phyloP scores from a whole-genome alignment of 225 moss, liverwort and hornwort species.

The Sphagnum contortum region DNA sequence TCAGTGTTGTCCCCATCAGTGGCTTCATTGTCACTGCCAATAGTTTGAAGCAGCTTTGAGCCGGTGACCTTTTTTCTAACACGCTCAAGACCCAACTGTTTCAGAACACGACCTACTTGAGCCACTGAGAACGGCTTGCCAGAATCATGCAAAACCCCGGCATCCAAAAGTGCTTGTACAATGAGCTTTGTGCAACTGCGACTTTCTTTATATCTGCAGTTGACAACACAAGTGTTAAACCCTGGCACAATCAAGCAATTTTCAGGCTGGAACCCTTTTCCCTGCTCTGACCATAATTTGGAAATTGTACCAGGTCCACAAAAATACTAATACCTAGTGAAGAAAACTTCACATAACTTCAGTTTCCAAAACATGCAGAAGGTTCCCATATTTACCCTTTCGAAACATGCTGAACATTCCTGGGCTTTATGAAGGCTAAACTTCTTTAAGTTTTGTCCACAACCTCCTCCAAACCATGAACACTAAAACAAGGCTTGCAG shows the following conservation, averaged over 20 bases:
- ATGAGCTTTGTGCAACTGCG: conserved; percentile 39
- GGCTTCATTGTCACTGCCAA: conserved; percentile 17
- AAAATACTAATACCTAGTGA: no score
- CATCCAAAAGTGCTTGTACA: conserved; percentile 29
- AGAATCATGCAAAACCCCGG: conserved; percentile 40
- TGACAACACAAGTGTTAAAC: no score
- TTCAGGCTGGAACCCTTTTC: no score
- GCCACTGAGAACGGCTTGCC: conserved; percentile 41
- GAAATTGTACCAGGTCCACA: not conserved
- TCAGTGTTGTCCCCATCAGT: conserved; percentile 5
- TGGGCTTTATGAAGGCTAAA: not conserved
- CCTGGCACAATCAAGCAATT: no score
- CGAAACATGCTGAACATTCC: no score
- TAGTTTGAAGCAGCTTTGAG: conserved; percentile 17
- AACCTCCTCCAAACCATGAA: not conserved
- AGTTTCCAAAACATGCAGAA: not conserved
- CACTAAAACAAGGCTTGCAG: not conserved
- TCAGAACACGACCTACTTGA: conserved; percentile 67
- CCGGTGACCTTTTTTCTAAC: conserved; percentile 21
- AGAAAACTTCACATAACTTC: not conserved
- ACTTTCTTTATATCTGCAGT: conserved; percentile 48
- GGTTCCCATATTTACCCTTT: not conserved
- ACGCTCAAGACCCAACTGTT: conserved; percentile 48
- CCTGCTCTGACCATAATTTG: not conserved
- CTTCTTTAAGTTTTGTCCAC: not conserved